phyloP scores from a whole-genome alignment of 2,329 filamentous ascomycete genomes.

The Cercospora citrullina region DNA sequence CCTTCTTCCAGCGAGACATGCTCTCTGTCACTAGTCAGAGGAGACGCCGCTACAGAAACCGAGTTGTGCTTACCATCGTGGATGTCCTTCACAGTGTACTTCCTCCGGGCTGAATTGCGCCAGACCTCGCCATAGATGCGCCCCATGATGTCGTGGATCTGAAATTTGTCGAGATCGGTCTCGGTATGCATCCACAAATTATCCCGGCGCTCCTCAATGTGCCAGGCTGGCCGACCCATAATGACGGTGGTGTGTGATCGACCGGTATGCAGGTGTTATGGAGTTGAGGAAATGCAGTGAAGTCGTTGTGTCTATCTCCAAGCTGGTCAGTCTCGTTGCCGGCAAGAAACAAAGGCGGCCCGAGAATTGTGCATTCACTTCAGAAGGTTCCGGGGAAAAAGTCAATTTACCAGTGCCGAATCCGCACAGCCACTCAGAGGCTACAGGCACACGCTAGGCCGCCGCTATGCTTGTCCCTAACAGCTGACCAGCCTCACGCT shows the following conservation, averaged over 20 bases:
- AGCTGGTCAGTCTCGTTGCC: neutral
- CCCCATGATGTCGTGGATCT: constrained; percentile 14
- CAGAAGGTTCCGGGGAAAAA: neutral
- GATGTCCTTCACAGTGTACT: neutral
- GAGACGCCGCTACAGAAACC: too few relatives aligned
- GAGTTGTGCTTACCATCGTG: constrained; percentile 7
- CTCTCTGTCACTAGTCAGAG: neutral
- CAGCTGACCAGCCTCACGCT: neutral
- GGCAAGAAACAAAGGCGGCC: neutral
- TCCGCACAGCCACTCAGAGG: neutral
- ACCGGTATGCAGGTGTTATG: too few relatives aligned
- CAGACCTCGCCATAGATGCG: constrained; percentile 6
- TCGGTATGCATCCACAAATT: constrained; percentile 4
- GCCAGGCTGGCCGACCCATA: neutral
- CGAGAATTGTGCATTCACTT: neutral
- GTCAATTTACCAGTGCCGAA: neutral
- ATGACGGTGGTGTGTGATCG: neutral
- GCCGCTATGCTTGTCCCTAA: neutral
- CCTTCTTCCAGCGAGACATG: neutral
- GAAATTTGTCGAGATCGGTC: neutral
- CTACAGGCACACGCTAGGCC: neutral
- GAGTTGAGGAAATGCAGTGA: neutral
- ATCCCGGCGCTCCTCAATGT: constrained; percentile 1
- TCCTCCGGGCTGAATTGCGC: neutral
- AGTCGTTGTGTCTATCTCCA: neutral